A percentile compares a stretch with the other conserved stretches of the same genome.
These are phyloP conservation scores for Myriangium duriaei DNA, from an alignment of 2,329 filamentous ascomycete genomes.

Conservation along the genomic window DNA sequence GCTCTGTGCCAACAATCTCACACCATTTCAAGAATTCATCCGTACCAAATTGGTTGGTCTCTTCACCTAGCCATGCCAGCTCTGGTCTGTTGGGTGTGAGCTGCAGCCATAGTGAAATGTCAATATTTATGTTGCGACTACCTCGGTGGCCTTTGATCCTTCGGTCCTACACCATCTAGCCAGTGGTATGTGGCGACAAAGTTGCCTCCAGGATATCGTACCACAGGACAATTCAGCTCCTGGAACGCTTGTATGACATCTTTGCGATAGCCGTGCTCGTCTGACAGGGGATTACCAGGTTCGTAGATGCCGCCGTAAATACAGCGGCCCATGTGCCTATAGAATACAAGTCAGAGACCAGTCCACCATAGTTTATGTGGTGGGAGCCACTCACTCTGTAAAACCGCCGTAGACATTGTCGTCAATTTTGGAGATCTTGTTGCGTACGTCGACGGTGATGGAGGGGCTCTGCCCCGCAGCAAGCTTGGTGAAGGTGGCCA, in stretches of 20 bases:
- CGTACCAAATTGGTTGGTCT: constrained; percentile 70
- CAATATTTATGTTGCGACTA: too few relatives aligned
- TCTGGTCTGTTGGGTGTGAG: constrained; percentile 42
- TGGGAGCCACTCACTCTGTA: constrained; percentile 54
- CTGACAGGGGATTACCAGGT: constrained; percentile 57
- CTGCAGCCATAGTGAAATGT: too few relatives aligned
- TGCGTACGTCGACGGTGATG: constrained; percentile 52
- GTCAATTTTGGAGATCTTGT: constrained; percentile 61
- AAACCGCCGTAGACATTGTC: constrained; percentile 76
- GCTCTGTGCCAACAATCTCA: constrained; percentile 57
- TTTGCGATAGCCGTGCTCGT: constrained; percentile 62
- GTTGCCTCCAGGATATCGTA: constrained; percentile 73
- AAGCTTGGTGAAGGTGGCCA: constrained; percentile 64
- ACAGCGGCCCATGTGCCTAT: constrained; percentile 75
- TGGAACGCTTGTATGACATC: constrained; percentile 64
- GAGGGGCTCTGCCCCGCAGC: constrained; percentile 46
- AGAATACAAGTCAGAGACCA: constrained; percentile 4
- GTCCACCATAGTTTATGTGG: too few relatives aligned
- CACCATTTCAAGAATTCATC: constrained; percentile 83
- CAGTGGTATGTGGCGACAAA: constrained; percentile 79
- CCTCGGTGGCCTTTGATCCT: constrained; percentile 47
- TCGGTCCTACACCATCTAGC: constrained; percentile 67
- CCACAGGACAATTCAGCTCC: constrained; percentile 63
- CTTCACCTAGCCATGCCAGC: constrained; percentile 65
- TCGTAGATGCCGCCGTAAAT: constrained; percentile 83